Percentiles rank a stretch among this genome's conserved stretches.
Conservation (phyloP, 169 alveolate genomes). For the Cryptosporidium viatorum region DNA sequence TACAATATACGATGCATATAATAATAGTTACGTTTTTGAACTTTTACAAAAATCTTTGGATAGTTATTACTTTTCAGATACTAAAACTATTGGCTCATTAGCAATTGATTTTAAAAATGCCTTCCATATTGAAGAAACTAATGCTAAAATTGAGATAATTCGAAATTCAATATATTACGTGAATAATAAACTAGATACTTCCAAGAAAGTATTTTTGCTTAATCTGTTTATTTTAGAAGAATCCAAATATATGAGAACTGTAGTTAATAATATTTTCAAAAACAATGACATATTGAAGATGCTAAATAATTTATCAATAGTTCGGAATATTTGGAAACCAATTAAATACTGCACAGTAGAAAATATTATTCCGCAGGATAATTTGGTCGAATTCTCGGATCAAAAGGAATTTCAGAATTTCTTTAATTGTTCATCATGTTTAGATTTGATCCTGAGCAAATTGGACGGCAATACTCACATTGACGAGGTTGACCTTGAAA, state of each 20-base stretch:
- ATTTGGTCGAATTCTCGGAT: slow-evolving; percentile 28
- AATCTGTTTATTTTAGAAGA: slow-evolving; percentile 30
- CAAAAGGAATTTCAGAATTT: slow-evolving; percentile 23
- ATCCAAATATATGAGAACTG: not conserved
- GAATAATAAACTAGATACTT: not conserved
- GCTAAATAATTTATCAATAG: not conserved
- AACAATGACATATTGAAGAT: slow-evolving; percentile 21
- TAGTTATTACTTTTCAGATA: not conserved
- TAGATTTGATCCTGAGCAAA: slow-evolving; percentile 5
- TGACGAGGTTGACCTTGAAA: not conserved
- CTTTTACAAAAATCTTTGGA: not conserved
- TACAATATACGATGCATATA: slow-evolving; percentile 11
- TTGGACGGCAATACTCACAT: not conserved
- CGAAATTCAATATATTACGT: not conserved
- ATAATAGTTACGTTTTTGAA: not conserved
- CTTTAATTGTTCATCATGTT: slow-evolving; percentile 16
- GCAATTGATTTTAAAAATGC: not conserved
- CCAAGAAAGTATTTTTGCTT: not conserved
- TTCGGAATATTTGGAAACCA: slow-evolving; percentile 67
- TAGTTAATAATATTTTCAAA: slow-evolving; percentile 2
- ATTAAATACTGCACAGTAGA: slow-evolving; percentile 23
- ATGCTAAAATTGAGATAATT: not conserved
- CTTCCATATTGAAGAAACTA: not conserved
- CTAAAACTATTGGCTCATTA: not conserved
- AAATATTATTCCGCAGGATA: slow-evolving; percentile 42